These are phyloP conservation scores for Microdochium bolleyi DNA, from an alignment of 2,329 filamentous ascomycete genomes.

Conservation along the genomic window DNA sequence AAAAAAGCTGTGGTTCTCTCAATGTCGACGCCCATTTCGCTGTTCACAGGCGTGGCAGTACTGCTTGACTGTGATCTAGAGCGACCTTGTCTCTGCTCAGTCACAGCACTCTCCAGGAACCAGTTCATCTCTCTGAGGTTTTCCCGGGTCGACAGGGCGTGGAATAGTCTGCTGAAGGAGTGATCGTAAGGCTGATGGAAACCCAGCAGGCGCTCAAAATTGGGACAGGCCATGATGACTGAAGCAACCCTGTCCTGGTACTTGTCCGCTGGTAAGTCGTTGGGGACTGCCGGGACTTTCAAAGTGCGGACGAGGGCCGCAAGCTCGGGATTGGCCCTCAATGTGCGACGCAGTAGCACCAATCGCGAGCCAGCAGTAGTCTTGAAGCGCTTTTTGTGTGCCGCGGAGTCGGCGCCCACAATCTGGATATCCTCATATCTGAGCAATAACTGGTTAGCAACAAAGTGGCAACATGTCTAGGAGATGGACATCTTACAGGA, in stretches of 20 bases:
- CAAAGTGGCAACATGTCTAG: constrained; percentile 1
- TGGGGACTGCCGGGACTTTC: constrained; percentile 43
- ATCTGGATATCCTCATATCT: constrained; percentile 53
- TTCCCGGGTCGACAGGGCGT: constrained; percentile 49
- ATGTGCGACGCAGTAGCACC: constrained; percentile 47
- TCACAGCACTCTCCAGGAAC: constrained; percentile 37
- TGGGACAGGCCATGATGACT: constrained; percentile 57
- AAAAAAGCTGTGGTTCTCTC: constrained; percentile 37
- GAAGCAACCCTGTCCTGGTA: constrained; percentile 53
- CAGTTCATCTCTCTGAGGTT: constrained; percentile 52
- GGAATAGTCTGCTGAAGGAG: constrained; percentile 46
- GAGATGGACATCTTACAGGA: constrained; percentile 34
- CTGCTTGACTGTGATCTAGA: constrained; percentile 18
- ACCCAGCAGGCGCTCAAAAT: constrained; percentile 50
- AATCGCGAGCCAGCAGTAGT: constrained; percentile 42
- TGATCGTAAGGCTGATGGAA: constrained; percentile 47
- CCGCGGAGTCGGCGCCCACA: constrained; percentile 45
- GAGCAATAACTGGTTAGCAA: constrained; percentile 3
- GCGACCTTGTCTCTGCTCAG: background rate
- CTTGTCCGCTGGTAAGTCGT: constrained; percentile 30
- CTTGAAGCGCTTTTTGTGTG: constrained; percentile 51
- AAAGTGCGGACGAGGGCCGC: constrained; percentile 48
- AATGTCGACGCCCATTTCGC: constrained; percentile 24
- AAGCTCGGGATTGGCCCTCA: constrained; percentile 43
- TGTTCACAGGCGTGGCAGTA: constrained; percentile 12